These are phyloP conservation scores for Nothopassalora personata DNA, from an alignment of 2,329 filamentous ascomycete species.

Conservation along the genomic window DNA sequence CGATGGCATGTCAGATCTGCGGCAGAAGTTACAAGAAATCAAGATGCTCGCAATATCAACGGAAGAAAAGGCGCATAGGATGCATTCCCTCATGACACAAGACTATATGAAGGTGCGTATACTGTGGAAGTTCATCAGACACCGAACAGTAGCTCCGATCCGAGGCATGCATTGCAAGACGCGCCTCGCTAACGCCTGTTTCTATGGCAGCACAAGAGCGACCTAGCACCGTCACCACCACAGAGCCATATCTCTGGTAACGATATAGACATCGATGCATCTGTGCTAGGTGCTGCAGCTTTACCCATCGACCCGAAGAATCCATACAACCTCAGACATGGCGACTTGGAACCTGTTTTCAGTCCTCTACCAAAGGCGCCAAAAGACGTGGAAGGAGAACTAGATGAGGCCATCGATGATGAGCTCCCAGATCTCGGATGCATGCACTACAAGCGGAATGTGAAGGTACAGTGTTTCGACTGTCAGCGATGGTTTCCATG, in stretches of 20 bases:
- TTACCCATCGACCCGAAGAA: slow-evolving; percentile 30
- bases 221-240: slow-evolving; percentile 2
- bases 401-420: slow-evolving; percentile 38
- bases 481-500: slow-evolving; percentile 94
- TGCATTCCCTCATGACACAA: slow-evolving; percentile 48
- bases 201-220: slow-evolving; percentile 10
- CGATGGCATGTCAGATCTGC: slow-evolving; percentile 46
- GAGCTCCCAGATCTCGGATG: slow-evolving; percentile 62
- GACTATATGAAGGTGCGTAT: slow-evolving; percentile 33
- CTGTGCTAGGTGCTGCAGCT: slow-evolving; percentile 12
- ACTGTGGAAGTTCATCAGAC: no score
- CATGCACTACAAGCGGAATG: slow-evolving; percentile 88
- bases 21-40: slow-evolving; percentile 45
- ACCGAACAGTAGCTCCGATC: no score
- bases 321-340: slow-evolving; percentile 32
- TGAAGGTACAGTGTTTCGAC: slow-evolving; percentile 88
- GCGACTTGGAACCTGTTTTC: slow-evolving; percentile 32
- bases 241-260: slow-evolving; percentile 1
- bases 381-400: slow-evolving; percentile 35
- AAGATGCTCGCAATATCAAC: slow-evolving; percentile 40
- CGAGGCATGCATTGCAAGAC: no score
- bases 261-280: slow-evolving; percentile 4
- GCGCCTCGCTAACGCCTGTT: no score
- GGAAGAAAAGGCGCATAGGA: slow-evolving; percentile 46
- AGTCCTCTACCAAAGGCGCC: slow-evolving; percentile 27